Evolutionary conservation across 768 basidiomycete species (phyloP), one percentile per base, ranked within the genome.

Genomic region (Lactarius tabidus): DNA sequence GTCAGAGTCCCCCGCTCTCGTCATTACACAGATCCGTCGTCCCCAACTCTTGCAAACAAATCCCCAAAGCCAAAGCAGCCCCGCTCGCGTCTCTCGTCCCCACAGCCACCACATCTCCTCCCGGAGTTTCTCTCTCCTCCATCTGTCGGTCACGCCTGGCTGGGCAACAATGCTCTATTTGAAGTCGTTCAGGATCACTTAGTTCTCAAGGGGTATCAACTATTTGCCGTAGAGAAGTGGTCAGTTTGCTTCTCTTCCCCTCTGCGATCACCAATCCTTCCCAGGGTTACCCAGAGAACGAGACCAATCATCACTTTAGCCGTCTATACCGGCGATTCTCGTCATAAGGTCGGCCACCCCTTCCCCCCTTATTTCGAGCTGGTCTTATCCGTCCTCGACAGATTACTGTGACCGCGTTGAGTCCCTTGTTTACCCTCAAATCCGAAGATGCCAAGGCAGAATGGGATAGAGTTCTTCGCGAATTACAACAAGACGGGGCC

Each of bases 151-250:
- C 60, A 70, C 33, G 31, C 71, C 36, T 84, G 84, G 82, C 74
- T 84, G 20, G 80, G 79, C 1, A 71, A 76, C 12, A 78, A 79
- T 23, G 77, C 78, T 56, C 77, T 75, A 57, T 84, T 87, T 66
- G 80, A 82, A 70, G 74, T 84, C 62, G 79, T 79, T 9, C 77
- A 81, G 41, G 79, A 82, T 38, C 74, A 76, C 20, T 69, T 86
- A 54, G 76, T 84, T 53, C 72, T 90, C 28, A 72, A 78, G 23
- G 87, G 87, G 1, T 91, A 86, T 75, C 91, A 93, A 76, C 80
- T 93, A 62, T 94, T 93, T 72, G 91, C 90, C 0, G 92, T 94
- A 10, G 89, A 93, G 79, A 89, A 89, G 74, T 93, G 91, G 90
- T 85, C 26, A 6, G 48, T 51, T 51, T 26, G 71, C 63, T 76